These are phyloP conservation scores for Chrysosporium keratinophilum DNA, from an alignment of 2,329 filamentous ascomycete species.

Conservation along the genomic window DNA sequence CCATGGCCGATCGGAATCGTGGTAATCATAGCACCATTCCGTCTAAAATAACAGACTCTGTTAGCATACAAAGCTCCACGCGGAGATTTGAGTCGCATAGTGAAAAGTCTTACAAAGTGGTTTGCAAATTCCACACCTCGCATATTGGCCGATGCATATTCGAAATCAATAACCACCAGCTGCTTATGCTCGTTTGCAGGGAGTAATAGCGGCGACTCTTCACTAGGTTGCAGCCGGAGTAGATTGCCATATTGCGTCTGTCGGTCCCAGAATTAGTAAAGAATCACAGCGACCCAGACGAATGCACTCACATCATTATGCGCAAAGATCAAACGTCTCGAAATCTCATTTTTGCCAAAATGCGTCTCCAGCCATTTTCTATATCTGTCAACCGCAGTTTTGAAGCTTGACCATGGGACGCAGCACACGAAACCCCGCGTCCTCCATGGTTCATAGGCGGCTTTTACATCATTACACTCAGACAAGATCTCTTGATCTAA, in stretches of 20 bases:
- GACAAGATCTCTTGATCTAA: conserved; percentile 49
- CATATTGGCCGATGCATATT: conserved; percentile 85
- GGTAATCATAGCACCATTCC: conserved; percentile 98
- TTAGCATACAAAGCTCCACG: background rate
- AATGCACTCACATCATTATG: conserved; percentile 73
- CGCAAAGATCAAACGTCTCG: conserved; percentile 76
- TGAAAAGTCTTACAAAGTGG: conserved; percentile 61
- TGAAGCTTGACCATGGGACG: conserved; percentile 70
- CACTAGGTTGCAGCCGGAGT: conserved; percentile 59
- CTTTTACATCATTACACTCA: conserved; percentile 35
- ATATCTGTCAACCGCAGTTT: conserved; percentile 64
- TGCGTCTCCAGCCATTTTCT: conserved; percentile 59
- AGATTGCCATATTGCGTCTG: conserved; percentile 98
- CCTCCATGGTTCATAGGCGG: conserved; percentile 50
- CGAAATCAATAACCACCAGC: conserved; percentile 94
- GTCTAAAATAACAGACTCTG: conserved; percentile 37
- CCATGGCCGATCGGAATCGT: conserved; percentile 56
- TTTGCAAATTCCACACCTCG: conserved; percentile 89
- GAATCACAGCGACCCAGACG: background rate
- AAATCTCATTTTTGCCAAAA: conserved; percentile 58
- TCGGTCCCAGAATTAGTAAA: conserved; percentile 13
- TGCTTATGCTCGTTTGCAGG: conserved; percentile 93
- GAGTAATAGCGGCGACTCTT: conserved; percentile 72
- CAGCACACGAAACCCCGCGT: conserved; percentile 68
- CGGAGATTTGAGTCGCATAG: background rate